These are phyloP conservation scores for Tetragonia tetragonoides DNA, from an alignment of 148 eudicot genomes.

Conservation along the genomic window DNA sequence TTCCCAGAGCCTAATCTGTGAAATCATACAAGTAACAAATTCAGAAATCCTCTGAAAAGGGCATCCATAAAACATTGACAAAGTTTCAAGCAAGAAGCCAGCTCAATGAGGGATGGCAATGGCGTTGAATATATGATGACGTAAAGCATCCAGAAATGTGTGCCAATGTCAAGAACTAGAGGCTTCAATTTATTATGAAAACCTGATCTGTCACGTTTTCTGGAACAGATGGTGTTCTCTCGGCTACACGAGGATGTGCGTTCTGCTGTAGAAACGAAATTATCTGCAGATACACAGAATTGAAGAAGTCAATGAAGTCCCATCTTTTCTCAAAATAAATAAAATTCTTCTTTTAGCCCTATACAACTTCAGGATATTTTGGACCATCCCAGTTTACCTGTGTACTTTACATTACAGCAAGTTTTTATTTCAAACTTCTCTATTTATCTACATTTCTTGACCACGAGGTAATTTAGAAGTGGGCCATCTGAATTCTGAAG, in stretches of 20 bases:
- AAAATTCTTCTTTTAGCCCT: too few relatives aligned
- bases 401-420: too few relatives aligned
- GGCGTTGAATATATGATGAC: neutral
- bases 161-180: neutral
- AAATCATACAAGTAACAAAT: conserved; percentile 9
- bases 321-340: too few relatives aligned
- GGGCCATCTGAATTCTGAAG: too few relatives aligned
- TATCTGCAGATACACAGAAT: conserved; percentile 57
- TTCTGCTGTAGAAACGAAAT: conserved; percentile 92
- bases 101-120: neutral
- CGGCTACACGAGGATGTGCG: conserved; percentile 95
- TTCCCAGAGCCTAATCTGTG: conserved; percentile 95
- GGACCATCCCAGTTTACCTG: too few relatives aligned
- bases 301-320: neutral
- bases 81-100: neutral
- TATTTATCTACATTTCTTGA: too few relatives aligned
- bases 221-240: conserved; percentile 81
- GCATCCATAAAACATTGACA: too few relatives aligned
- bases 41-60: neutral
- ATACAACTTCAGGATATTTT: too few relatives aligned
- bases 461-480: too few relatives aligned
- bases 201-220: conserved; percentile 99
- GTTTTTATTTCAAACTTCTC: too few relatives aligned
- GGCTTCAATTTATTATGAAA: neutral
- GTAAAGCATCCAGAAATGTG: neutral